Percentiles rank a stretch among this genome's conserved stretches.
These are phyloP conservation scores for Linnemannia schmuckeri DNA, from an alignment of 192 early-diverging fungal genomes.

Conservation along the genomic window DNA sequence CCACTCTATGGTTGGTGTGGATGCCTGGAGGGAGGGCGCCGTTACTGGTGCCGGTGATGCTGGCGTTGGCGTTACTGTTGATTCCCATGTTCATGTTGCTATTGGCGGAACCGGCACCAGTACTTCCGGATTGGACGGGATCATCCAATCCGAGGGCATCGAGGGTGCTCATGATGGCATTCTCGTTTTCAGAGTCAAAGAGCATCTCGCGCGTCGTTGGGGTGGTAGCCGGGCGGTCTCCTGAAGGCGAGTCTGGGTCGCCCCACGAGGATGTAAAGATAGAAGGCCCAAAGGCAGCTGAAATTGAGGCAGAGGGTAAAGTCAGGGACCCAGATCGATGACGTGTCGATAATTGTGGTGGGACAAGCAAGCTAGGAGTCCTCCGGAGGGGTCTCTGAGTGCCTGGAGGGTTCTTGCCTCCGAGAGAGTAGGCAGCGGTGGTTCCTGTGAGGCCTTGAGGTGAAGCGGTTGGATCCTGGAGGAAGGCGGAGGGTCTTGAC, in stretches of 20 bases:
- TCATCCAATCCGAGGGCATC: slow-evolving; percentile 82
- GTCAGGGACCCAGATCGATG: slow-evolving; percentile 68
- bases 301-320: slow-evolving; percentile 63
- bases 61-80: slow-evolving; percentile 7
- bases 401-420: slow-evolving; percentile 26
- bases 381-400: slow-evolving; percentile 34
- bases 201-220: slow-evolving; percentile 62
- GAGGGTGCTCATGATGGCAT: slow-evolving; percentile 71
- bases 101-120: slow-evolving; percentile 14
- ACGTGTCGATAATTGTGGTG: slow-evolving; percentile 58
- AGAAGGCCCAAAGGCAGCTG: slow-evolving; percentile 70
- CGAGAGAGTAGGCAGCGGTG: slow-evolving; percentile 33
- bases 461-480: slow-evolving; percentile 29
- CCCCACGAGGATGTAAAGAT: slow-evolving; percentile 72
- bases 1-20: slow-evolving; percentile 38
- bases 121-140: slow-evolving; percentile 50
- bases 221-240: slow-evolving; percentile 58
- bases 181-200: slow-evolving; percentile 67
- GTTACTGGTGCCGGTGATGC: slow-evolving; percentile 13
- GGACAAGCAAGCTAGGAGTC: slow-evolving; percentile 50
- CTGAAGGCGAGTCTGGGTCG: slow-evolving; percentile 58
- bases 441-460: slow-evolving; percentile 9
- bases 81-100: slow-evolving; percentile 23
- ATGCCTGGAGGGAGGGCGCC: slow-evolving; percentile 23
- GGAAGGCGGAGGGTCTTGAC: slow-evolving; percentile 42